phyloP scores from a whole-genome alignment of 441 rosid genomes.

The Melastoma candidum region DNA sequence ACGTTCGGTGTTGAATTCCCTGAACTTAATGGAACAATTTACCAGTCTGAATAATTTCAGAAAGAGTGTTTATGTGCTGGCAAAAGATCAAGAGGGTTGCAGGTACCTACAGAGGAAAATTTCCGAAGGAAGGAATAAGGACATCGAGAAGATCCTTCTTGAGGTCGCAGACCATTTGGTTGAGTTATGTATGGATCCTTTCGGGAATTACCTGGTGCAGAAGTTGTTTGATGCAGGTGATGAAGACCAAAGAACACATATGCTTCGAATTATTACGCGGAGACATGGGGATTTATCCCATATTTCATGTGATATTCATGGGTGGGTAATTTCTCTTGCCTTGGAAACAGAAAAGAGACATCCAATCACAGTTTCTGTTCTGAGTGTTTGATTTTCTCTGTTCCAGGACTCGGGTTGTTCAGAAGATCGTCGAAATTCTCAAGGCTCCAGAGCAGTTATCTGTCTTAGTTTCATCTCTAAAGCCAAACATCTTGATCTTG shows the following conservation, averaged over 20 bases:
- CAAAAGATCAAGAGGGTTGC: constrained; percentile 54
- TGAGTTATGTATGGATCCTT: constrained; percentile 49
- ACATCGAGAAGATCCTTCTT: constrained; percentile 27
- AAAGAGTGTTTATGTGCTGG: constrained; percentile 21
- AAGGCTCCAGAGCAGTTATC: constrained; percentile 33
- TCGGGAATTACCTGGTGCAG: constrained; percentile 55
- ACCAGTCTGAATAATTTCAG: too few species aligned
- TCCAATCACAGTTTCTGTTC: background rate
- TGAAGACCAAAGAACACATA: constrained; percentile 43
- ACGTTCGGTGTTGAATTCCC: too few species aligned
- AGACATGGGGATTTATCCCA: constrained; percentile 31
- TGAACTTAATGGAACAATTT: too few species aligned
- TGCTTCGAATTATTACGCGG: constrained; percentile 30
- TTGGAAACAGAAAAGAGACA: background rate
- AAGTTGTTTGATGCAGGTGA: constrained; percentile 40
- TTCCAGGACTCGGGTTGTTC: constrained; percentile 45
- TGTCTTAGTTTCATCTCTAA: constrained; percentile 33
- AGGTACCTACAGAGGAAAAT: constrained; percentile 36
- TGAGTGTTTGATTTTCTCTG: constrained; percentile 1
- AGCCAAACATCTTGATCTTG: constrained; percentile 33
- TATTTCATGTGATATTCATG: constrained; percentile 37
- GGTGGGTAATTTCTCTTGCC: constrained; percentile 19
- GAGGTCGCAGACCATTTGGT: constrained; percentile 44
- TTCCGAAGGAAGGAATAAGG: constrained; percentile 33
- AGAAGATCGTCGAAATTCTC: constrained; percentile 38